These are phyloP conservation scores for Quercus alba DNA, from an alignment of 306 rosid species.

Conservation along the genomic window DNA sequence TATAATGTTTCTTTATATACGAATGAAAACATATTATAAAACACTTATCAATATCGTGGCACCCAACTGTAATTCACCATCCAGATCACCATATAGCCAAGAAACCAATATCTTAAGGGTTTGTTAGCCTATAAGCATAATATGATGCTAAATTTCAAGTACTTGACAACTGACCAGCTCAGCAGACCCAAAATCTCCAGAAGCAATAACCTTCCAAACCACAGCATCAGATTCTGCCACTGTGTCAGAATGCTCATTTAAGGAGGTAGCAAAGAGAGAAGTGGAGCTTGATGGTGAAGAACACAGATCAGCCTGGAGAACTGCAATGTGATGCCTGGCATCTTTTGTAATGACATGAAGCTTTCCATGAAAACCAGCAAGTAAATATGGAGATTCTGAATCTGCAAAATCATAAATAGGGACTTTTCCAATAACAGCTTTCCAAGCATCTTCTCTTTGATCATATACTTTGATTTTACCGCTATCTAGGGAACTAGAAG, in stretches of 20 bases:
- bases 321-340: slow-evolving; percentile 53
- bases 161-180: slow-evolving; percentile 95
- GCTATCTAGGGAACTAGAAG: slow-evolving; percentile 67
- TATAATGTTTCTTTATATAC: not conserved
- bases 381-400: slow-evolving; percentile 87
- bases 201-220: slow-evolving; percentile 65
- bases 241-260: slow-evolving; percentile 32
- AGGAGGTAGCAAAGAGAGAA: slow-evolving; percentile 29
- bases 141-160: slow-evolving; percentile 52
- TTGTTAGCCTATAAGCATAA: slow-evolving; percentile 19
- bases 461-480: slow-evolving; percentile 92
- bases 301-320: slow-evolving; percentile 53
- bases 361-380: slow-evolving; percentile 84
- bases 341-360: slow-evolving; percentile 93
- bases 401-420: slow-evolving; percentile 75
- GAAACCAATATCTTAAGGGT: not conserved
- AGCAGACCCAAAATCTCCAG: slow-evolving; percentile 54
- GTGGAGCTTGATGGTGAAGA: slow-evolving; percentile 34
- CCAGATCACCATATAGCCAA: not conserved
- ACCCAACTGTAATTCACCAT: not conserved
- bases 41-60: not conserved
- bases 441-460: slow-evolving; percentile 80
- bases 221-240: slow-evolving; percentile 52
- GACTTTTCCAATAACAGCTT: slow-evolving; percentile 74
- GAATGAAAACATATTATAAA: not conserved